phyloP scores from a whole-genome alignment of 805 yeast species.

The Cyberlindnera mississippiensis region DNA sequence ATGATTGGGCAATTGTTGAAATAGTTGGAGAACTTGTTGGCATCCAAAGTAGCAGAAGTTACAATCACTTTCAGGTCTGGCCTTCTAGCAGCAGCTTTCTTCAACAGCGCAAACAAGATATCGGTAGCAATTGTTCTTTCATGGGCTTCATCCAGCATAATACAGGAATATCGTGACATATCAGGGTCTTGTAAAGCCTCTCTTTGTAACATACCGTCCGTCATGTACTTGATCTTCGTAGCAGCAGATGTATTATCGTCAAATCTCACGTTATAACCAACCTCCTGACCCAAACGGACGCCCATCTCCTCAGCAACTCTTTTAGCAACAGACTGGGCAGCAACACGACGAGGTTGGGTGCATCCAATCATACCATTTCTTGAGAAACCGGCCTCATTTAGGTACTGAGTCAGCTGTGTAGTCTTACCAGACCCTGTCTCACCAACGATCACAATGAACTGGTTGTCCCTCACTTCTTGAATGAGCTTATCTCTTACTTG shows the following conservation, averaged over 20 bases:
- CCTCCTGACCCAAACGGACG: slow-evolving; percentile 67
- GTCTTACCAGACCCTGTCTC: slow-evolving; percentile 99
- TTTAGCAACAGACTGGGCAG: slow-evolving; percentile 89
- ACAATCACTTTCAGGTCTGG: slow-evolving; percentile 65
- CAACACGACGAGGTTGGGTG: slow-evolving; percentile 96
- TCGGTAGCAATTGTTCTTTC: slow-evolving; percentile 94
- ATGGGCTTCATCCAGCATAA: slow-evolving; percentile 95
- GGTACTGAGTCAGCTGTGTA: slow-evolving; percentile 90
- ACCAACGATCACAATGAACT: slow-evolving; percentile 78
- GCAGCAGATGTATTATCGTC: slow-evolving; percentile 57
- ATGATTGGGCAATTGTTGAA: slow-evolving; percentile 78
- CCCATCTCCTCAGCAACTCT: slow-evolving; percentile 92
- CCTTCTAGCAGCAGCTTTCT: slow-evolving; percentile 52
- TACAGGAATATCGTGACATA: slow-evolving; percentile 63
- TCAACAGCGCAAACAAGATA: slow-evolving; percentile 82
- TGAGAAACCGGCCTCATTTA: slow-evolving; percentile 40
- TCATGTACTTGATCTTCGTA: slow-evolving; percentile 78
- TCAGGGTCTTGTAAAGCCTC: slow-evolving; percentile 76
- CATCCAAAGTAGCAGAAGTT: slow-evolving; percentile 97
- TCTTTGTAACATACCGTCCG: slow-evolving; percentile 96
- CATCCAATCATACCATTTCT: no score
- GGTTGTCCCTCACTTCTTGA: slow-evolving; percentile 54
- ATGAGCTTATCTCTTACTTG: slow-evolving; percentile 58
- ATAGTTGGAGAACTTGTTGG: slow-evolving; percentile 76
- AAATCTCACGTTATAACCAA: slow-evolving; percentile 92